Base-by-base conservation (phyloP, 306 rosid species). In the Castanospermum australe region DNA sequence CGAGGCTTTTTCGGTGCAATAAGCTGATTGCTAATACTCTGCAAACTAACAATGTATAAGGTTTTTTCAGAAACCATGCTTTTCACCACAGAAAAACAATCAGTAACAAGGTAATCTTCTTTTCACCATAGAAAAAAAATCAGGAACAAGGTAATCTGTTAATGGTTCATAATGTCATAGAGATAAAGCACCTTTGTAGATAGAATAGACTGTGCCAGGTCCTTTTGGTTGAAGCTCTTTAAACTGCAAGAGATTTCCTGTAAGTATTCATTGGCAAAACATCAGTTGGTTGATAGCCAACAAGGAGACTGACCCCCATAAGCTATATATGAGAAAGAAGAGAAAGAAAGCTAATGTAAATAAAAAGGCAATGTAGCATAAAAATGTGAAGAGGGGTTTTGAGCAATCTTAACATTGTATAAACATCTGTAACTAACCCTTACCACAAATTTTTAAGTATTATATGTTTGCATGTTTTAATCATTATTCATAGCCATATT, bases 241-340 rank as follows among this genome's bases (percentile, higher is more conserved):
- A 86, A 79, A 73, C 70, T 84, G 89, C 85, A 72, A 71, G 86
- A 72, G 25, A 84, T 80, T 76, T 68, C 90, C 98, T 95, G 88
- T 83, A 84, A 73, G 59, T 51, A 57, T 48, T 60, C 44, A 61
- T 76, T 62, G 70, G 42, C 42, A 77, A 79, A 55, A 75, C 87
- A 83, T 47, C 50, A 82, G 63, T 82, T 73, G 70, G 61, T 67
- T 63, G 45, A 50, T 70, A 39, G 44, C 28, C 48, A 25, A 42
- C 32, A 57, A 33, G 62, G 78, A 52, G 61, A 42, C 73, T 45
- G 47, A 5, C 15, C 51, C 6, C 25, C 9, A 44, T 52, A 50
- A 68, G 54, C 73, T 61, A 38, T 32, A 38, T 64, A 73, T 28
- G 15, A 61, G 33, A 77, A 65, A 76, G 66, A 39, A 67, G 70